Conservation (phyloP, 176 grass and related monocot species). For the Aegilops sharonensis region DNA sequence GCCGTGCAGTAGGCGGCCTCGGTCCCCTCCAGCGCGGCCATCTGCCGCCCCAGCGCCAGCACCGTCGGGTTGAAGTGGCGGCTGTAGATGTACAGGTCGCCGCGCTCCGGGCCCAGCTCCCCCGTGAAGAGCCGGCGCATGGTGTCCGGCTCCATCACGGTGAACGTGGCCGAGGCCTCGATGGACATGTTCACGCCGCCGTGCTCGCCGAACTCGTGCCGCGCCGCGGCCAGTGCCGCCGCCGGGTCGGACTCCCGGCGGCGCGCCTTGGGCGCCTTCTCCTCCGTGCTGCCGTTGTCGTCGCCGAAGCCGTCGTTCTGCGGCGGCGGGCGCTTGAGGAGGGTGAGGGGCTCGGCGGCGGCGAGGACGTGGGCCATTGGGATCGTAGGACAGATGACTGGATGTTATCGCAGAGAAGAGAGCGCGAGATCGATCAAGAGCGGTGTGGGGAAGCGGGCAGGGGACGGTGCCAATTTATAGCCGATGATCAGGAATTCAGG, state of each 20-base stretch:
- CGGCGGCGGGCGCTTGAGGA: conserved; percentile 41
- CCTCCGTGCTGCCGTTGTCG: conserved; percentile 24
- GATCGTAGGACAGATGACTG: neutral
- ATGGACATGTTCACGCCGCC: conserved; percentile 99
- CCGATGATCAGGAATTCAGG: neutral
- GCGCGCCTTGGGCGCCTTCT: conserved; percentile 14
- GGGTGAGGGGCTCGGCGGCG: conserved; percentile 34
- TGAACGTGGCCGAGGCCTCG: conserved; percentile 99
- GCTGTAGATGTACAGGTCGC: conserved; percentile 91
- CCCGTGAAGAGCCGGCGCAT: conserved; percentile 81
- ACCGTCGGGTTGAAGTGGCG: conserved; percentile 96
- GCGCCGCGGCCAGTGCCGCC: conserved; percentile 65
- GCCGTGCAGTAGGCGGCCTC: conserved; percentile 97
- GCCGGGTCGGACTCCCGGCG: conserved; percentile 62
- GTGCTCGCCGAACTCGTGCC: conserved; percentile 96
- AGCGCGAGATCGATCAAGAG: neutral
- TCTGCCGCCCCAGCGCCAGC: conserved; percentile 88
- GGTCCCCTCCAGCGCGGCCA: conserved; percentile 94
- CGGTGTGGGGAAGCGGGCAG: conserved; percentile 3
- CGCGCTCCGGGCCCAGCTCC: conserved; percentile 88
- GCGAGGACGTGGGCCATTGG: conserved; percentile 42
- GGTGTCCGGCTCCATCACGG: conserved; percentile 96
- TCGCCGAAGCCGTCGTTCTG: conserved; percentile 28
- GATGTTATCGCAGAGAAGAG: neutral
- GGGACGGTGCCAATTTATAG: conserved; percentile 38